Conservation (phyloP, 768 basidiomycete genomes). For the Paxillus involutus region DNA sequence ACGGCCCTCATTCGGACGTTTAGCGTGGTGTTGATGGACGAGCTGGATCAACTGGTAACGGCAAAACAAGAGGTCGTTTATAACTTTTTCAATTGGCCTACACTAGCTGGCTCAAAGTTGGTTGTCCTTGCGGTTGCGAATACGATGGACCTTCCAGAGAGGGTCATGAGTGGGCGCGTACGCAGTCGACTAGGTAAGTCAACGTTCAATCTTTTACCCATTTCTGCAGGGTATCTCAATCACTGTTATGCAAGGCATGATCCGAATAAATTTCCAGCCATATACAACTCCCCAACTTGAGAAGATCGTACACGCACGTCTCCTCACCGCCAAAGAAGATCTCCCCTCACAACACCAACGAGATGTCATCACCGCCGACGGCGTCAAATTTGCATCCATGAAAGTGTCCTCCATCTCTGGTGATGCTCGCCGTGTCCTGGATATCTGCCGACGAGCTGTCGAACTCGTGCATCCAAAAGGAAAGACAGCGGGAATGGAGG, state of each 20-base stretch:
- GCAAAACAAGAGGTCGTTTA: constrained; percentile 98
- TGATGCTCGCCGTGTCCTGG: constrained; percentile 89
- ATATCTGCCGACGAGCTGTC: constrained; percentile 90
- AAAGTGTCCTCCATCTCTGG: constrained; percentile 82
- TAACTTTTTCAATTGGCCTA: constrained; percentile 99
- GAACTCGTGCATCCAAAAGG: constrained; percentile 63
- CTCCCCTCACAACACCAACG: constrained; percentile 44
- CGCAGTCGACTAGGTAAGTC: constrained; percentile 82
- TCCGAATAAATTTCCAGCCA: constrained; percentile 89
- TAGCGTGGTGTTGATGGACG: constrained; percentile 97
- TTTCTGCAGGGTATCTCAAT: not conserved
- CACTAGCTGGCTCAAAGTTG: constrained; percentile 80
- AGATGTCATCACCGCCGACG: constrained; percentile 63
- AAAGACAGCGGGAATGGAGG: constrained; percentile 59
- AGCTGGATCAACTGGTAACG: constrained; percentile 95
- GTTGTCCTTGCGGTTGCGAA: constrained; percentile 97
- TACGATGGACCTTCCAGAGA: constrained; percentile 96
- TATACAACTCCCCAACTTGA: constrained; percentile 79
- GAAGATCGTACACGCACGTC: constrained; percentile 82
- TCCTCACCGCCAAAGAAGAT: constrained; percentile 58
- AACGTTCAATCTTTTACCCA: not conserved
- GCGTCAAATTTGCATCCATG: constrained; percentile 82
- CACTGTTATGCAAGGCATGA: constrained; percentile 59
- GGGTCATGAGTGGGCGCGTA: constrained; percentile 90
- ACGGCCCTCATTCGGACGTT: constrained; percentile 1